Base-by-base conservation (phyloP, 768 basidiomycete species). In the Lactarius indigo region DNA sequence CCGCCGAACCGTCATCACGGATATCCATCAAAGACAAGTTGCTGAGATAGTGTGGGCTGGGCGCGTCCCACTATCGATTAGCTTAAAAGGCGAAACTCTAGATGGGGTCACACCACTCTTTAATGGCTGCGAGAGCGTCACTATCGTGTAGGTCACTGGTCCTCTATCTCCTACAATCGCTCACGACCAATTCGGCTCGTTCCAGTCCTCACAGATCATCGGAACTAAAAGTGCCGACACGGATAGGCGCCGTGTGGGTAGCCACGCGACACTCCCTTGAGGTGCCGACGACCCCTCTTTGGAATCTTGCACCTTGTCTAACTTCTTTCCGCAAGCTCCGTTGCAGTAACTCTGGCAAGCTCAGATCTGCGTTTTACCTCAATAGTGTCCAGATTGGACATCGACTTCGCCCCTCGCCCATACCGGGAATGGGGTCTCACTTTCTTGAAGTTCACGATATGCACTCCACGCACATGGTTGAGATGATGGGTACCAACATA, bases 11-110 rank as follows among this genome's bases (percentile, higher is more conserved):
- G 41, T 62, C 44, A 57, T 68, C 6, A 47, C 62, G 1, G 63
- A 61, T 39, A n/a, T 63, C 20, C 55, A 54, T n/a, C 56, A 57
- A 39, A 54, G 59, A 42, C 63, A 54, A 42, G 52, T 68, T 10
- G 67, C 67, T 10, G 67, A 68, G 56, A 65, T 70, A 37, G 18
- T 69, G 10, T 70, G 69, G 69, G 63, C 69, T 9, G 67, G 69
- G 28, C 66, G 69, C 39, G 60, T 70, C 41, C 67, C 69, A 7
- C 31, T 59, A 7, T 62, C 50, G n/a, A 68, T 68, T 31, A 47
- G 59, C 54, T 58, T 70, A 41, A 33, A 60, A 35, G 52, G 57
- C 7, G 69, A 70, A 61, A 59, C 41, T 15, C 20, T 70, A 18
- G 31, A 59, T 54, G 41, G 57, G 2, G 60, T 65, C 2, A 61